phyloP scores from a whole-genome alignment of 345 rosid species.

The Draba incana region DNA sequence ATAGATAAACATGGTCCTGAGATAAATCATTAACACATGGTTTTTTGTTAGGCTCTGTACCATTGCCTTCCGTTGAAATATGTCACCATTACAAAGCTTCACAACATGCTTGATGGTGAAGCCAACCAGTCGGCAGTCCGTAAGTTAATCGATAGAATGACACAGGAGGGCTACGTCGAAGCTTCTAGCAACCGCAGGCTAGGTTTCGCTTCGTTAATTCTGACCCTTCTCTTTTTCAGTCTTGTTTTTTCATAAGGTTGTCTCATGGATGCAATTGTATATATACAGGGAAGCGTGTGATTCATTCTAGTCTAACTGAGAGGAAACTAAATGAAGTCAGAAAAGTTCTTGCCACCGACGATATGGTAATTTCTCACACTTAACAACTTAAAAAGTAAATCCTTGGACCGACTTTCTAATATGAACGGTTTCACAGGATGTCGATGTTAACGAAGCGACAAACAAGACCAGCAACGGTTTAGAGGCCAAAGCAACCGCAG shows the following conservation, averaged over 20 bases:
- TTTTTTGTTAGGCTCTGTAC: conserved; percentile 60
- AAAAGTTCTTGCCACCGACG: conserved; percentile 54
- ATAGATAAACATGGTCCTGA: conserved; percentile 10
- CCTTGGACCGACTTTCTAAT: conserved; percentile 23
- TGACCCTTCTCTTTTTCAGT: conserved; percentile 15
- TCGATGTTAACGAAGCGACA: conserved; percentile 47
- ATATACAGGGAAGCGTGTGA: conserved; percentile 79
- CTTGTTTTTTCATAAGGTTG: conserved; percentile 7
- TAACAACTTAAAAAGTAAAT: not conserved
- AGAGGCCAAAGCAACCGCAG: conserved; percentile 33
- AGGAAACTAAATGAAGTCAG: conserved; percentile 78
- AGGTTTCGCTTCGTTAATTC: conserved; percentile 49
- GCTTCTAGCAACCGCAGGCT: conserved; percentile 79
- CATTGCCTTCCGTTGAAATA: conserved; percentile 84
- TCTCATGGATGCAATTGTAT: conserved; percentile 25
- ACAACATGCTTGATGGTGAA: conserved; percentile 72
- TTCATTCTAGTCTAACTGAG: conserved; percentile 68
- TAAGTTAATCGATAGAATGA: conserved; percentile 74
- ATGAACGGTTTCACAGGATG: conserved; percentile 51
- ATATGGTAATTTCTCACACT: conserved; percentile 51
- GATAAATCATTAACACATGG: not conserved
- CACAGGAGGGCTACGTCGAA: conserved; percentile 74
- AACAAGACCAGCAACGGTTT: conserved; percentile 30
- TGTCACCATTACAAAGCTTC: conserved; percentile 73
- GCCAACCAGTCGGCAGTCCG: conserved; percentile 67